Conservation (phyloP, 495 filamentous ascomycete genomes). For the Aspergillus hancockii region DNA sequence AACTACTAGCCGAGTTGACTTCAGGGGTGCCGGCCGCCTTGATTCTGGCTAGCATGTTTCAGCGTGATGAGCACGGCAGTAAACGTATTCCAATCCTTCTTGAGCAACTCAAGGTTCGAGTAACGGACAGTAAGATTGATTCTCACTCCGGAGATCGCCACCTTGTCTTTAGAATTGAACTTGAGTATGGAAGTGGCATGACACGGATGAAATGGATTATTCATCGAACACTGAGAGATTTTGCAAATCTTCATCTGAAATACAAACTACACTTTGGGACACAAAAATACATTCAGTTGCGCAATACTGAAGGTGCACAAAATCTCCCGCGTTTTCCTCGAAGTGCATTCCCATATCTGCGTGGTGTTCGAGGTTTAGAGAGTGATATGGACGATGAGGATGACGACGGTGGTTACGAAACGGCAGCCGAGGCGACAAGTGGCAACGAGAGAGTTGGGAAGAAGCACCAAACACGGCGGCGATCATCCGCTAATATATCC, state of each 20-base stretch:
- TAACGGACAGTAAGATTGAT: slow-evolving; percentile 75
- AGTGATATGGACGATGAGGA: slow-evolving; percentile 82
- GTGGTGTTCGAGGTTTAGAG: slow-evolving; percentile 75
- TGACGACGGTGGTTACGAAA: slow-evolving; percentile 61
- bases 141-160: slow-evolving; percentile 72
- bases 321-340: slow-evolving; percentile 83
- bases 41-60: slow-evolving; percentile 94
- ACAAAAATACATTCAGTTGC: slow-evolving; percentile 73
- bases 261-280: slow-evolving; percentile 83
- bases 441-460: slow-evolving; percentile 55
- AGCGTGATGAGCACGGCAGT: slow-evolving; percentile 94
- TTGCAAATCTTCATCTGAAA: slow-evolving; percentile 87
- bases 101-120: slow-evolving; percentile 88
- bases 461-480: slow-evolving; percentile 42
- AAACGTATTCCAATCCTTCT: slow-evolving; percentile 91
- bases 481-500: slow-evolving; percentile 57
- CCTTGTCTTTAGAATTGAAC: slow-evolving; percentile 82
- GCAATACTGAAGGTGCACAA: slow-evolving; percentile 51
- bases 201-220: slow-evolving; percentile 98
- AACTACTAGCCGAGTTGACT: slow-evolving; percentile 91
- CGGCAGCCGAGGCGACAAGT: slow-evolving; percentile 57
- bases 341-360: slow-evolving; percentile 88
- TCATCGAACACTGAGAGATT: slow-evolving; percentile 80
- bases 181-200: slow-evolving; percentile 94
- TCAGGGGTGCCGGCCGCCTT: slow-evolving; percentile 89